Percentiles rank a stretch among this genome's conserved stretches.
phyloP scores from a whole-genome alignment of 805 yeast species.

The Grigorovia transvaalensis region DNA sequence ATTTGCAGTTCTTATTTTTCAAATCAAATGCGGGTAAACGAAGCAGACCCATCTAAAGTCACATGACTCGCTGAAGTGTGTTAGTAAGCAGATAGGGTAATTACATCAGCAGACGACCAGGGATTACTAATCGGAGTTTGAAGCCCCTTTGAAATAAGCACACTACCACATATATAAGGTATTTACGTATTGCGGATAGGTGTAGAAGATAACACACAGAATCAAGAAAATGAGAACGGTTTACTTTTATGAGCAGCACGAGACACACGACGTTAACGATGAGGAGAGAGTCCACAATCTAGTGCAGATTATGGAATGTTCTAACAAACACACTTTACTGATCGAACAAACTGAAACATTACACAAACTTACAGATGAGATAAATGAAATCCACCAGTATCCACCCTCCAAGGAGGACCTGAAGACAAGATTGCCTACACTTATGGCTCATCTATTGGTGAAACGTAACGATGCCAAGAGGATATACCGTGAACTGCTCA shows the following conservation, averaged over 20 bases:
- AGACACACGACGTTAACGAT: background rate
- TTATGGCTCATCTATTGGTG: conserved; percentile 10
- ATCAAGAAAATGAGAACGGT: background rate
- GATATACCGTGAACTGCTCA: conserved; percentile 6
- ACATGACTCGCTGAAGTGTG: no score
- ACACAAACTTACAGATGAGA: conserved; percentile 10
- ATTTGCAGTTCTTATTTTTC: no score
- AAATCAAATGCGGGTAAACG: no score
- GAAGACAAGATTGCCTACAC: conserved; percentile 5
- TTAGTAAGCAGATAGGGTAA: no score
- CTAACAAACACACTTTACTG: background rate
- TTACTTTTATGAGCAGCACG: background rate
- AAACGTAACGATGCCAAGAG: conserved; percentile 16
- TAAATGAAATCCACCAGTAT: conserved; percentile 2
- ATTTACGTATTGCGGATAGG: no score
- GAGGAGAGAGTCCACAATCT: background rate
- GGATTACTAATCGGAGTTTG: no score
- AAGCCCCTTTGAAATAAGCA: no score
- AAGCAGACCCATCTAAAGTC: no score
- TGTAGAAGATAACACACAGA: background rate
- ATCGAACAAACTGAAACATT: conserved; percentile 6
- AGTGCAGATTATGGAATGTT: background rate
- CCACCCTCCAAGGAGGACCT: conserved; percentile 1
- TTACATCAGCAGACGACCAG: no score
- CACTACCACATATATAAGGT: no score